Conservation (phyloP, 75 land plant species). For the Pinus tabuliformis region DNA sequence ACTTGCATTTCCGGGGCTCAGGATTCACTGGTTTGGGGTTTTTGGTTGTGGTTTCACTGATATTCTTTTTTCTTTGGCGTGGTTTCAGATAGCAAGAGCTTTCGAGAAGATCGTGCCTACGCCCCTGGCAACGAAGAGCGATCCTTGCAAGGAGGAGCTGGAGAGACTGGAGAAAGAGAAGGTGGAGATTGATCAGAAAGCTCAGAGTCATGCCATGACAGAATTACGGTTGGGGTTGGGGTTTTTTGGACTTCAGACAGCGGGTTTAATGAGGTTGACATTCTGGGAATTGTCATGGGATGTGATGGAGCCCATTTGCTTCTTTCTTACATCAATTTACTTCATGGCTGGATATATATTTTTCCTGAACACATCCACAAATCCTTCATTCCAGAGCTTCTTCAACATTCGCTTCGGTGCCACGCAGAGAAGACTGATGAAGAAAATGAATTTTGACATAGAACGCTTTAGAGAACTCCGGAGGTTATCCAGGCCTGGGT, state of each 20-base stretch:
- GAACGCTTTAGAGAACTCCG: conserved; percentile 28
- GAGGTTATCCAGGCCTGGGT: not conserved
- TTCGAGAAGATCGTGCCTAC: conserved; percentile 13
- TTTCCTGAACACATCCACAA: conserved; percentile 51
- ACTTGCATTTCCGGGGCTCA: not conserved
- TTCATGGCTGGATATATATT: conserved; percentile 58
- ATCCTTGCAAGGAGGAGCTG: conserved; percentile 42
- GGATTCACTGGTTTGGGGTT: too few relatives aligned
- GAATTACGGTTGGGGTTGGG: conserved; percentile 61
- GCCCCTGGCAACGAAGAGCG: conserved; percentile 9
- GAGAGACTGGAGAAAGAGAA: conserved; percentile 42
- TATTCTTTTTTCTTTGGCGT: not conserved
- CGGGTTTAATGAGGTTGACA: conserved; percentile 57
- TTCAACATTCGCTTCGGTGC: conserved; percentile 45
- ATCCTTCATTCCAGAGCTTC: conserved; percentile 57
- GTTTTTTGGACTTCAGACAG: conserved; percentile 40
- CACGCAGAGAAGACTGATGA: conserved; percentile 36
- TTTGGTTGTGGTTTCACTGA: not conserved
- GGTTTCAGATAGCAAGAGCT: conserved; percentile 27
- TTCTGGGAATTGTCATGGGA: conserved; percentile 87
- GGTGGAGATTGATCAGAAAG: conserved; percentile 43
- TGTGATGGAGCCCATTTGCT: conserved; percentile 82
- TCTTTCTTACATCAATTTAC: conserved; percentile 53
- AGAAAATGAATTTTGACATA: conserved; percentile 29
- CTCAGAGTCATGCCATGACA: conserved; percentile 34